Conservation (phyloP, 2,329 filamentous ascomycete genomes). For the Cadophora luteo-olivacea region DNA sequence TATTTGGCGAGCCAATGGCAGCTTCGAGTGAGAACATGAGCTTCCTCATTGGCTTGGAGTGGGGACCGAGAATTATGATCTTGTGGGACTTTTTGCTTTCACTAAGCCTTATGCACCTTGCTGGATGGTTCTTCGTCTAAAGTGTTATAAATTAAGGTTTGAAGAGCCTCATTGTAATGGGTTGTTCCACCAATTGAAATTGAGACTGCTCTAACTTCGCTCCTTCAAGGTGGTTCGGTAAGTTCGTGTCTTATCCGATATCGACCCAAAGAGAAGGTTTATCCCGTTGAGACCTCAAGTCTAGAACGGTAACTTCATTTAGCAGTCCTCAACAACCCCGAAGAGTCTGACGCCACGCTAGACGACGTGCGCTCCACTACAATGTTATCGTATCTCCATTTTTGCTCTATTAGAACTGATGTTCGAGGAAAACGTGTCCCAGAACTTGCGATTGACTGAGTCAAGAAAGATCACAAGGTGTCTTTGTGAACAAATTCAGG, state of each 20-base stretch:
- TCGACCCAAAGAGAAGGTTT: background rate
- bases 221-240: background rate
- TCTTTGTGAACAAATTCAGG: background rate
- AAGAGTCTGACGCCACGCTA: background rate
- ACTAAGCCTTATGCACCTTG: background rate
- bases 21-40: background rate
- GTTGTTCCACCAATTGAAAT: background rate
- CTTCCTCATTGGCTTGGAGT: background rate
- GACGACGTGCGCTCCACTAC: background rate
- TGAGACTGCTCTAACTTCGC: background rate
- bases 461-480: background rate
- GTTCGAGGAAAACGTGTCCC: background rate
- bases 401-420: background rate
- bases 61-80: background rate
- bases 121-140: background rate
- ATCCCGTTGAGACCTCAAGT: background rate
- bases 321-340: too few species aligned
- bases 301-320: background rate
- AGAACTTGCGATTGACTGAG: background rate
- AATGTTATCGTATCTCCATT: background rate
- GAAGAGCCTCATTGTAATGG: background rate
- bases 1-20: background rate
- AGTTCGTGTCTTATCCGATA: background rate
- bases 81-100: background rate
- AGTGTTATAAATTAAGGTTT: background rate